These are phyloP conservation scores for Bertia moriformis DNA, from an alignment of 2,329 filamentous ascomycete genomes.

Conservation along the genomic window DNA sequence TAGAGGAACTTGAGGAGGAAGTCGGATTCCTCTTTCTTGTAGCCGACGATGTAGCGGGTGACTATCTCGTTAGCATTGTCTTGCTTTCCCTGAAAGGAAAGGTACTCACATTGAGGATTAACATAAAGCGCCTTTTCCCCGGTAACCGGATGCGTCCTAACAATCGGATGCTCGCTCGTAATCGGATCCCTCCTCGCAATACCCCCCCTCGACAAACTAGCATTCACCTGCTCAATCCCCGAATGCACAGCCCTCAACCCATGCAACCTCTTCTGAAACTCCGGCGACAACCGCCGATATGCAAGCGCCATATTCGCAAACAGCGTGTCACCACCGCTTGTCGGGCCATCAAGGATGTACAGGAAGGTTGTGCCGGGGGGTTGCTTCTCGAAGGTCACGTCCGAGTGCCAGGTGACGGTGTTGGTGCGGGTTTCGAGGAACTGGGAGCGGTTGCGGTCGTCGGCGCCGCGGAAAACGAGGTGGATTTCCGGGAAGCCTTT, in stretches of 20 bases:
- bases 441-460: slow-evolving; percentile 40
- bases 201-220: slow-evolving; percentile 49
- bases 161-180: slow-evolving; percentile 59
- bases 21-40: slow-evolving; percentile 79
- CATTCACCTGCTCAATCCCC: slow-evolving; percentile 65
- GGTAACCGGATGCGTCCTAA: slow-evolving; percentile 68
- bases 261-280: slow-evolving; percentile 67
- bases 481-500: slow-evolving; percentile 50
- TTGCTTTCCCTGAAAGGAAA: slow-evolving; percentile 53
- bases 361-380: slow-evolving; percentile 82
- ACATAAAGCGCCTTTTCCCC: slow-evolving; percentile 74
- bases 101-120: slow-evolving; percentile 68
- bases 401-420: slow-evolving; percentile 77
- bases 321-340: slow-evolving; percentile 69
- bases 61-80: slow-evolving; percentile 26
- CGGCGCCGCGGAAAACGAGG: slow-evolving; percentile 49
- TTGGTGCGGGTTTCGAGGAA: slow-evolving; percentile 59
- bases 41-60: slow-evolving; percentile 65
- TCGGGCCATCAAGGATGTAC: slow-evolving; percentile 71
- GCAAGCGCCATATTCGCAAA: slow-evolving; percentile 70
- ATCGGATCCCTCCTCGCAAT: slow-evolving; percentile 66
- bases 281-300: slow-evolving; percentile 65
- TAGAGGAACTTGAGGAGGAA: slow-evolving; percentile 63
- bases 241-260: slow-evolving; percentile 72
- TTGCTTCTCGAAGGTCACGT: slow-evolving; percentile 77